Evolutionary conservation across 1,139 yeast species (phyloP).

Genomic region (Pichia sp.): DNA sequence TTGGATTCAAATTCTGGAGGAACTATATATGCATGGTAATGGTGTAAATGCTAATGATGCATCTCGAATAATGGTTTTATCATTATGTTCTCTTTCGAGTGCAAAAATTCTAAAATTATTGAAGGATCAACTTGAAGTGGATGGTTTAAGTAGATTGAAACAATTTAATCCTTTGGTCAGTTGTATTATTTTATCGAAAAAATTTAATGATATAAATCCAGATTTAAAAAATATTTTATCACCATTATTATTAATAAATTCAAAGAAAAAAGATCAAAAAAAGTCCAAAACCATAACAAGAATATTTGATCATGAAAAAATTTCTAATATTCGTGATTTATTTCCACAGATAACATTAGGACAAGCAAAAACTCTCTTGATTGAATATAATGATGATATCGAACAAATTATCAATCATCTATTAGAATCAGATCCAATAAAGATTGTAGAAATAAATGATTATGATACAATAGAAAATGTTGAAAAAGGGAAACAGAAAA

Average conservation of each 20-base stretch:
- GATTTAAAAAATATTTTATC: slow-evolving; percentile 44
- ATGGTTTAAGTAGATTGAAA: slow-evolving; percentile 35
- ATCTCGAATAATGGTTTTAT: slow-evolving; percentile 45
- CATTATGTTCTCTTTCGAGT: slow-evolving; percentile 45
- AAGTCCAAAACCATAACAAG: background rate
- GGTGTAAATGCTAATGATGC: slow-evolving; percentile 44
- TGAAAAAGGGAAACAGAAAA: background rate
- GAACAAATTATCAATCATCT: slow-evolving; percentile 55
- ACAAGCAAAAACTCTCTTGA: slow-evolving; percentile 43
- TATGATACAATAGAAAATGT: slow-evolving; percentile 10
- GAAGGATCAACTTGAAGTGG: slow-evolving; percentile 42
- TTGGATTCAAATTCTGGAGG: slow-evolving; percentile 58
- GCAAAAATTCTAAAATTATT: slow-evolving; percentile 37
- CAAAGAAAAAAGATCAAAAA: background rate
- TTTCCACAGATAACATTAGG: slow-evolving; percentile 49
- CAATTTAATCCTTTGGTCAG: slow-evolving; percentile 48
- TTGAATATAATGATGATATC: slow-evolving; percentile 43
- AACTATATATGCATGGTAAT: slow-evolving; percentile 48
- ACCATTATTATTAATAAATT: slow-evolving; percentile 26
- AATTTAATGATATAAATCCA: slow-evolving; percentile 41
- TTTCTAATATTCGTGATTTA: slow-evolving; percentile 44
- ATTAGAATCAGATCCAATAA: slow-evolving; percentile 50
- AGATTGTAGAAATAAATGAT: slow-evolving; percentile 27
- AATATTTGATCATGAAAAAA: slow-evolving; percentile 33
- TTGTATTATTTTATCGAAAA: slow-evolving; percentile 42